Conservation (phyloP, 306 rosid genomes). For the Vigna trinervia region DNA sequence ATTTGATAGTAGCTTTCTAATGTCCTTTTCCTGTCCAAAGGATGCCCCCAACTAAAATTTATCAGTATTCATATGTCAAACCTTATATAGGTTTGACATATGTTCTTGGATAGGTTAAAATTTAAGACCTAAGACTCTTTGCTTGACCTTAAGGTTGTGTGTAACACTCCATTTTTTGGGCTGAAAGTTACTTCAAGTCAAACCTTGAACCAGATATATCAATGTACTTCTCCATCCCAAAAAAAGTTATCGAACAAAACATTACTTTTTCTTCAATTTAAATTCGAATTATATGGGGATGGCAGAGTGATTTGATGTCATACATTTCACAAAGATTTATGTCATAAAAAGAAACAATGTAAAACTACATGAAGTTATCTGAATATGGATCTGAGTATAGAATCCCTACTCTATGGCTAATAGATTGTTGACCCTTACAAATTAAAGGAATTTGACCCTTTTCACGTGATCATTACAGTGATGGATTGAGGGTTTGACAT, state of each 20-base stretch:
- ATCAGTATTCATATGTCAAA: not conserved
- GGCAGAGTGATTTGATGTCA: not conserved
- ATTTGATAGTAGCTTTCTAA: constrained; percentile 2
- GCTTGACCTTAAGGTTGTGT: constrained; percentile 3
- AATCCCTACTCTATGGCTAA: constrained; percentile 6
- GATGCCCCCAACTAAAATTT: not conserved
- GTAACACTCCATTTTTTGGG: not conserved
- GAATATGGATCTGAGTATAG: not conserved
- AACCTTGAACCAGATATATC: constrained; percentile 5
- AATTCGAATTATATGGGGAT: not conserved
- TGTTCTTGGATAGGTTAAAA: not conserved
- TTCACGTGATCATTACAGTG: constrained; percentile 4
- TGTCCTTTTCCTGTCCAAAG: constrained; percentile 10
- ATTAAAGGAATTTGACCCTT: not conserved
- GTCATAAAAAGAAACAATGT: not conserved
- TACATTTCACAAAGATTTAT: not conserved
- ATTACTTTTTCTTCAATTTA: not conserved
- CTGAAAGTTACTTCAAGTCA: not conserved
- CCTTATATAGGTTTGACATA: not conserved
- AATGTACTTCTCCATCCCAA: not conserved
- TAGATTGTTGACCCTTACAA: not conserved
- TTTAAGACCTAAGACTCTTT: not conserved
- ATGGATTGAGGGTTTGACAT: not conserved
- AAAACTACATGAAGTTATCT: not conserved
- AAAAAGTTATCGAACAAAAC: not conserved